Percentiles rank a stretch among this genome's conserved stretches.
These are phyloP conservation scores for Lepidium sativum DNA, from an alignment of 345 rosid genomes.

Conservation along the genomic window DNA sequence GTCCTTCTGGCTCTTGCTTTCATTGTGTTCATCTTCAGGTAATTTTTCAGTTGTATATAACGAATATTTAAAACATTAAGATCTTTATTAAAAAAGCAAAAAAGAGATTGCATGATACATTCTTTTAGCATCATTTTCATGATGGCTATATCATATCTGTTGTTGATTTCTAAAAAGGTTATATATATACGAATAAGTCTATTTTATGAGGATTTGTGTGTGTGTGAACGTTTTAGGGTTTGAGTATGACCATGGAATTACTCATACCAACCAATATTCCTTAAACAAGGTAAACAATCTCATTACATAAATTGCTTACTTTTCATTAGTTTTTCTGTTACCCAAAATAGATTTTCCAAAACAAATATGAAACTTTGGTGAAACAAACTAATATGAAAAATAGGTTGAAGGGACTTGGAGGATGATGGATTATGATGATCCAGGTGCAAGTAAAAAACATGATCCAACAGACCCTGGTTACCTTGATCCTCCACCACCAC, in stretches of 20 bases:
- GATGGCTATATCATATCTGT: neutral
- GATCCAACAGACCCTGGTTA: slow-evolving; percentile 2
- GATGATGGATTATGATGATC: neutral
- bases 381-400: neutral
- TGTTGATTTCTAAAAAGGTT: no score
- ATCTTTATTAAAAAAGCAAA: no score
- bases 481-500: neutral
- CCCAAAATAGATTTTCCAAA: neutral
- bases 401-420: neutral
- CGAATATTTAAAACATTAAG: no score
- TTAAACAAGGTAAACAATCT: slow-evolving; percentile 1
- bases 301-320: neutral
- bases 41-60: no score
- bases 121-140: no score
- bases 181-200: neutral
- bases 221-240: no score
- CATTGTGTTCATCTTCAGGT: no score
- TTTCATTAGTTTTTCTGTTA: neutral
- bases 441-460: neutral
- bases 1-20: no score
- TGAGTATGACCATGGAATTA: neutral
- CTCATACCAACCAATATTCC: neutral
- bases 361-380: neutral
- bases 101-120: no score
- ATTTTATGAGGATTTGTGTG: no score